These are phyloP conservation scores for Schizochytrium sp. DNA, from an alignment of 108 stramenopile genomes.

Conservation along the genomic window DNA sequence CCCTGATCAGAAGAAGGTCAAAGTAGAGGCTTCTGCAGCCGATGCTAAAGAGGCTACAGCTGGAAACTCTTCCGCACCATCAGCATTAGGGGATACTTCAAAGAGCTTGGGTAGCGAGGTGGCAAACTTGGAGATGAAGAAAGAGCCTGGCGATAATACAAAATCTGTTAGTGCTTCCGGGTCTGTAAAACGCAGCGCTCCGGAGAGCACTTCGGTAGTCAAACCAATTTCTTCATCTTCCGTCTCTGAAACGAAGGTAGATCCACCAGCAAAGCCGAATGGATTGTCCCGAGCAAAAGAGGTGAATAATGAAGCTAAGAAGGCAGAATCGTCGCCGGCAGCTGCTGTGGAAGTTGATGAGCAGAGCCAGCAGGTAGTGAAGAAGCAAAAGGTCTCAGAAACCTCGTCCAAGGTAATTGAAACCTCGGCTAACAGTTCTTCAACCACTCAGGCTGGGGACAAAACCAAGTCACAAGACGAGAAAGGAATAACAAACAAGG, in stretches of 20 bases:
- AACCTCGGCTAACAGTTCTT: neutral
- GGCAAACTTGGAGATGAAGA: too few relatives aligned
- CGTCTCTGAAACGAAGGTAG: neutral
- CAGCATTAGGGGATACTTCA: too few relatives aligned
- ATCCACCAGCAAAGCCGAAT: neutral
- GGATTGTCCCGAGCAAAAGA: neutral
- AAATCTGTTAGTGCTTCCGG: conserved; percentile 7
- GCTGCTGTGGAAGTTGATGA: neutral
- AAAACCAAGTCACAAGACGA: conserved; percentile 61
- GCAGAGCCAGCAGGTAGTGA: neutral
- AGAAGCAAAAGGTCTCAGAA: conserved; percentile 15
- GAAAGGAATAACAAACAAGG: conserved; percentile 65
- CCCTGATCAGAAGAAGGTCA: neutral
- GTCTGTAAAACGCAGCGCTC: conserved; percentile 13
- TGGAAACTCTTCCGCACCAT: too few relatives aligned
- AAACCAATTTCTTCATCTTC: neutral
- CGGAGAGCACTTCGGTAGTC: neutral
- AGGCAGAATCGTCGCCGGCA: neutral
- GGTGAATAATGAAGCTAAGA: neutral
- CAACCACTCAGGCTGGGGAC: neutral
- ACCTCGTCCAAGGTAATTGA: neutral
- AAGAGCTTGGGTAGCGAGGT: too few relatives aligned
- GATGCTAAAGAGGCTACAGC: neutral
- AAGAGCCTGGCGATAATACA: neutral
- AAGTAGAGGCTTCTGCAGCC: conserved; percentile 25